Evolutionary conservation across 768 basidiomycete species (phyloP), one percentile per base, ranked within the genome.

Genomic region (Pleurotus ostreatus): DNA sequence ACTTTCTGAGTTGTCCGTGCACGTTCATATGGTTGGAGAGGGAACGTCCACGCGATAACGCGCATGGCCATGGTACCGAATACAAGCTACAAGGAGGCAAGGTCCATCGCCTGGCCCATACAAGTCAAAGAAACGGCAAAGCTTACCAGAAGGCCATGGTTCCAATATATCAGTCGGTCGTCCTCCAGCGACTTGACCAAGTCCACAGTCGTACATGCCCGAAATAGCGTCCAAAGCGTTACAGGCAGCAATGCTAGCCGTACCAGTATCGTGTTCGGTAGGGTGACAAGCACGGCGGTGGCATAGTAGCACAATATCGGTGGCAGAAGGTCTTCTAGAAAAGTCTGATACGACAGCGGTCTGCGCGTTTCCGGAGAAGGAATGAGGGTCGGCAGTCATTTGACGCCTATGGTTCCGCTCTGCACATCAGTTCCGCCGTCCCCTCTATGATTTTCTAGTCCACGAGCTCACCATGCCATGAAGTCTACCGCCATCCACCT

Each of bases 281-380:
- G 63, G 39, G 81, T 70, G 5, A 84, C 79, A 48, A 86, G 73
- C 34, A 82, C 64, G 11, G 83, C 83, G 54, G 79, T 78, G 9
- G 62, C 66, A 70, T 80, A 82, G 66, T 79, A 82, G 56, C 70
- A 70, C 20, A 78, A 55, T 1, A 80, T 18, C 13, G 75, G 65
- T 1, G 79, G 80, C 13, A 78, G 22, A 30, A 82, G 57, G 48
- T 73, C 66, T 8, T 70, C 70, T 26, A 63, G 61, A 60, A 73
- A 74, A 23, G 70, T 67, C 46, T 66, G 37, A 30, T 59, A 23
- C 3, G 69, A 71, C 18, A 80, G 49, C 5, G 79, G 70, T 26
- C 65, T 64, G 47, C 77, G 71, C 47, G 63, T 63, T 18, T 66
- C 55, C 25, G 69, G 65, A 25, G 66, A 57, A 25, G 70, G 69